Percentiles rank a stretch among this genome's conserved stretches.
These are phyloP conservation scores for Fusarium tricinctum DNA, from an alignment of 2,329 filamentous ascomycete species.

Conservation along the genomic window DNA sequence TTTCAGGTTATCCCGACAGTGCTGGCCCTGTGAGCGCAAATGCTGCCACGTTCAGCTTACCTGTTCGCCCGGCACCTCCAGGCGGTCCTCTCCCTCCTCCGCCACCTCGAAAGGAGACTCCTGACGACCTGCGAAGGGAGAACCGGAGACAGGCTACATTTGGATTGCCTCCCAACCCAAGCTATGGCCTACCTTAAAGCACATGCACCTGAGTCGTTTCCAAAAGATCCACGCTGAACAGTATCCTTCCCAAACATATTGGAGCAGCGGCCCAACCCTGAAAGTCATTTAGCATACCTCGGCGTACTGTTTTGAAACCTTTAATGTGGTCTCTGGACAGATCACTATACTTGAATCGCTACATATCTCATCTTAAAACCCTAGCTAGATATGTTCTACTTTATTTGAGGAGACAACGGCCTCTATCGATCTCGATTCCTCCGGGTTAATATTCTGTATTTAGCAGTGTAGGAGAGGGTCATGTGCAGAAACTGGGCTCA, in stretches of 20 bases:
- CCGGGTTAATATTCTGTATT: conserved; percentile 34
- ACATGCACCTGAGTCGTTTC: conserved; percentile 9
- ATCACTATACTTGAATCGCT: conserved; percentile 43
- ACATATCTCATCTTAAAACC: conserved; percentile 42
- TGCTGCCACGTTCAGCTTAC: conserved; percentile 70
- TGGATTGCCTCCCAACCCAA: conserved; percentile 61
- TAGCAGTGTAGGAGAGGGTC: conserved; percentile 40
- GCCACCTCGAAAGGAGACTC: conserved; percentile 69
- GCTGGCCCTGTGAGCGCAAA: conserved; percentile 60
- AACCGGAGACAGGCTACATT: conserved; percentile 68
- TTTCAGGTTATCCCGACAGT: conserved; percentile 56
- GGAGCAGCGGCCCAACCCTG: conserved; percentile 38
- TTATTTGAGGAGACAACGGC: conserved; percentile 36
- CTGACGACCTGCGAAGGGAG: conserved; percentile 67
- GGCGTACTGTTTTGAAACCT: conserved; percentile 52
- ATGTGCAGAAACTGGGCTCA: conserved; percentile 36
- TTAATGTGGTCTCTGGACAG: conserved; percentile 45
- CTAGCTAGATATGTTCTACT: conserved; percentile 21
- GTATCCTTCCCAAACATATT: conserved; percentile 37
- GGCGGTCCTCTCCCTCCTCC: conserved; percentile 71
- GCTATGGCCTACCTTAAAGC: conserved; percentile 52
- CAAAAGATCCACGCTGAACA: conserved; percentile 33
- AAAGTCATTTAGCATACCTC: conserved; percentile 53
- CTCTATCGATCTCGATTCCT: conserved; percentile 37
- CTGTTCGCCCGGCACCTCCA: conserved; percentile 73